Conservation (phyloP, 2,329 filamentous ascomycete species). For the Trichoderma harzianum region DNA sequence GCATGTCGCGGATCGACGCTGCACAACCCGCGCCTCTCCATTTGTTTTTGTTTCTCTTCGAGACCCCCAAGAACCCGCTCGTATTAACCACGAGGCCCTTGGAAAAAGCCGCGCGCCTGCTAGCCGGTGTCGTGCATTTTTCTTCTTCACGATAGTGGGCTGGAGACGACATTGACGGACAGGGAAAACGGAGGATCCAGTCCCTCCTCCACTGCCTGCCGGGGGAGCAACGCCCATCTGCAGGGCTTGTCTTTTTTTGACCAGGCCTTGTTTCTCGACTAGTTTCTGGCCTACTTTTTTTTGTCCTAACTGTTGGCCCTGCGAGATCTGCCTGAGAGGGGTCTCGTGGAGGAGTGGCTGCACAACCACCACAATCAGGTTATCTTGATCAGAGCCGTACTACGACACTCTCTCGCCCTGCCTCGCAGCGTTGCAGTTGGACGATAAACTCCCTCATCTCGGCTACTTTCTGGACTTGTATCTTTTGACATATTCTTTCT, state of each 20-base stretch:
- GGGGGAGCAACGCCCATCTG: slow-evolving; percentile 1
- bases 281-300: slow-evolving; percentile 4
- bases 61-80: slow-evolving; percentile 12
- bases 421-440: neutral
- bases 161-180: neutral
- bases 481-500: neutral
- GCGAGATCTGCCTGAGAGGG: slow-evolving; percentile 13
- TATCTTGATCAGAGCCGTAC: slow-evolving; percentile 12
- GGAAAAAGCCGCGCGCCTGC: slow-evolving; percentile 17
- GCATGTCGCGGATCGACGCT: slow-evolving; percentile 24
- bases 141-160: slow-evolving; percentile 8
- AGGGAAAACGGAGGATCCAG: neutral
- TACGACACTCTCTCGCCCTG: slow-evolving; percentile 1
- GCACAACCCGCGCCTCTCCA: slow-evolving; percentile 20
- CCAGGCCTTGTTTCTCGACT: slow-evolving; percentile 1
- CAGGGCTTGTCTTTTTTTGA: neutral
- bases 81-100: slow-evolving; percentile 7
- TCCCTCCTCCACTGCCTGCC: slow-evolving; percentile 3
- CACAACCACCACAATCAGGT: slow-evolving; percentile 14
- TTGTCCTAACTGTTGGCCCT: neutral
- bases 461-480: neutral
- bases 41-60: slow-evolving; percentile 16
- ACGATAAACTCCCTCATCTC: neutral
- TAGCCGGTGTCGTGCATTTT: slow-evolving; percentile 7
- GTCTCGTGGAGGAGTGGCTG: slow-evolving; percentile 8